Evolutionary conservation across 176 grass and related monocot genomes (phyloP).

Genomic region (Chrysopogon serrulatus): DNA sequence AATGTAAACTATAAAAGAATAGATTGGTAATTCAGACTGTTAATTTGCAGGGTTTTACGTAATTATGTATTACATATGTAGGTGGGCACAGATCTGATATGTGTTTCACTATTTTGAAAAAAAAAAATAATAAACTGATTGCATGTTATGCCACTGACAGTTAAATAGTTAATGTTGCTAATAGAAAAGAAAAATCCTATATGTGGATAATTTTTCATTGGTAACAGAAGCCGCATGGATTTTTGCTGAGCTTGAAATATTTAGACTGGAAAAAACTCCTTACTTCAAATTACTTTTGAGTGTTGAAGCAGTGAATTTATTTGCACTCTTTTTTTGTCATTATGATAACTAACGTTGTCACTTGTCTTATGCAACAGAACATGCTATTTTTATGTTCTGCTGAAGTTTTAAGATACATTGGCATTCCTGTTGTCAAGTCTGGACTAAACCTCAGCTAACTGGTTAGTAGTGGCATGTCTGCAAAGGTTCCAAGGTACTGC

Average conservation of each 20-base stretch:
- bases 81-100: neutral
- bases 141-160: neutral
- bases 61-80: neutral
- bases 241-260: neutral
- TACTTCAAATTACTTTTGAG: neutral
- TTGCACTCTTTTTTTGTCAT: neutral
- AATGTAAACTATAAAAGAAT: neutral
- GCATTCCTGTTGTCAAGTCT: neutral
- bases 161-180: neutral
- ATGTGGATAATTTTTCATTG: neutral
- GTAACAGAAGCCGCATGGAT: neutral
- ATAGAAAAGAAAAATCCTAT: neutral
- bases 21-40: neutral
- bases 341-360: neutral
- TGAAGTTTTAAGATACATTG: neutral
- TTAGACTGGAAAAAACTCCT: neutral
- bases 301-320: neutral
- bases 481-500: constrained; percentile 31
- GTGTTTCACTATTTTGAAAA: neutral
- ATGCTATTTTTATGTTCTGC: neutral
- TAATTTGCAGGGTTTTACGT: neutral
- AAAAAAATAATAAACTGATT: neutral
- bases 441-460: neutral
- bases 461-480: constrained; percentile 25
- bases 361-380: neutral